A percentile compares a stretch with the other conserved stretches of the same genome.
phyloP scores from a whole-genome alignment of 805 yeast genomes.

The Hermanozyma aechmeae region DNA sequence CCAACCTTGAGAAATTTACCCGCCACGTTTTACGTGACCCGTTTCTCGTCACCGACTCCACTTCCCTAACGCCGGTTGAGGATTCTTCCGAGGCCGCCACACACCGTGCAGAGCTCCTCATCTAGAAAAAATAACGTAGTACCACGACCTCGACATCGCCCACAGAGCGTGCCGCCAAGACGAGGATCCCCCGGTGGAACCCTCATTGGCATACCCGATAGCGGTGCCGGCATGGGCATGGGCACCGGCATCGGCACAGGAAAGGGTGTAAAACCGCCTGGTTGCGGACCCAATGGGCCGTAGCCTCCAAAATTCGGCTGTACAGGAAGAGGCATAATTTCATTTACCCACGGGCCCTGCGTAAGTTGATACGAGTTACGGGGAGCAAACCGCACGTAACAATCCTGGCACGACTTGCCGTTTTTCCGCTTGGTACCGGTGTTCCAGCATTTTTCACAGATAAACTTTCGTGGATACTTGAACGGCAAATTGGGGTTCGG shows the following conservation, averaged over 20 bases:
- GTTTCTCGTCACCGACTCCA: too few species aligned
- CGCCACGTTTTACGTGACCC: too few species aligned
- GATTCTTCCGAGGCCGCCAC: constrained; percentile 61
- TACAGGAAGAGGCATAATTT: not conserved
- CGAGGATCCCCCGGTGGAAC: constrained; percentile 73
- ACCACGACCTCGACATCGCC: constrained; percentile 64
- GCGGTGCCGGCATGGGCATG: constrained; percentile 2
- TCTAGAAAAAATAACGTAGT: constrained; percentile 45
- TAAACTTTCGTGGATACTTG: constrained; percentile 52
- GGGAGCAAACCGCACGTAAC: constrained; percentile 59
- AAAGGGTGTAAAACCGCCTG: too few species aligned
- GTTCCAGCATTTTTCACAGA: constrained; percentile 64
- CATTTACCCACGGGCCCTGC: constrained; percentile 1
- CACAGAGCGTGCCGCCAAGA: constrained; percentile 66
- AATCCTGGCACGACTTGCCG: constrained; percentile 57
- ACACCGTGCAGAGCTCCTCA: constrained; percentile 52
- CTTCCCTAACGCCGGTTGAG: too few species aligned
- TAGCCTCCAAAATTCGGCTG: not conserved
- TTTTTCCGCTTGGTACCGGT: constrained; percentile 59
- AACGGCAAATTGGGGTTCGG: constrained; percentile 49
- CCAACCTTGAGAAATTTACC: too few species aligned
- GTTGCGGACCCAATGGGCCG: too few species aligned
- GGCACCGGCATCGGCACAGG: not conserved
- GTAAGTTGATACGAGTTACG: constrained; percentile 14
- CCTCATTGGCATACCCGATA: constrained; percentile 22